Evolutionary conservation across 2,329 filamentous ascomycete genomes (phyloP).

Genomic region (Aaosphaeria pasadenensis): DNA sequence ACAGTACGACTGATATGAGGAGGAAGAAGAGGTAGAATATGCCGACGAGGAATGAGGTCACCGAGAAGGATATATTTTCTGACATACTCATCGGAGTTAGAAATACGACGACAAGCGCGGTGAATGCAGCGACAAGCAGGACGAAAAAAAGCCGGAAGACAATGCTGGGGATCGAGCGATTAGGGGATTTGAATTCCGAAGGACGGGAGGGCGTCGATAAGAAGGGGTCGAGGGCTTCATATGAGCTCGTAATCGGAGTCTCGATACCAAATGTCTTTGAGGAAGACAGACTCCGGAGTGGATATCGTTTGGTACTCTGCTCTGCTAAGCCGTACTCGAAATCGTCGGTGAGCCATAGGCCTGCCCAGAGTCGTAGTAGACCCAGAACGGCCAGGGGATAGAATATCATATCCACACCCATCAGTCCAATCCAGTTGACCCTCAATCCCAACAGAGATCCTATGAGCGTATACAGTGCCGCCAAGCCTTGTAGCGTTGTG

Average conservation of each 20-base stretch:
- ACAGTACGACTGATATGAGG: background rate
- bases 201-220: background rate
- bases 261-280: background rate
- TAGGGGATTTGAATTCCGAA: background rate
- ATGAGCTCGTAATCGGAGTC: background rate
- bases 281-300: background rate
- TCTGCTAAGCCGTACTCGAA: conserved; percentile 1
- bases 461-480: background rate
- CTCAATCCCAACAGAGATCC: background rate
- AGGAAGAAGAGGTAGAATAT: conserved; percentile 2
- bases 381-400: conserved; percentile 5
- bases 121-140: background rate
- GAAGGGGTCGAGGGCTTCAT: background rate
- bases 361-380: conserved; percentile 6
- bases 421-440: background rate
- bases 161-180: background rate
- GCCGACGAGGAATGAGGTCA: background rate
- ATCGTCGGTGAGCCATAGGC: conserved; percentile 4
- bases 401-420: background rate
- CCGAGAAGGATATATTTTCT: background rate
- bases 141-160: background rate
- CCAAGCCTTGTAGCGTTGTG: conserved; percentile 1
- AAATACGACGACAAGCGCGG: background rate
- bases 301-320: background rate
- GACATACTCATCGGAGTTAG: background rate